Percentiles rank a stretch among this genome's conserved stretches.
Evolutionary conservation across 176 grass and related monocot genomes (phyloP).

Genomic region (Ananas comosus): DNA sequence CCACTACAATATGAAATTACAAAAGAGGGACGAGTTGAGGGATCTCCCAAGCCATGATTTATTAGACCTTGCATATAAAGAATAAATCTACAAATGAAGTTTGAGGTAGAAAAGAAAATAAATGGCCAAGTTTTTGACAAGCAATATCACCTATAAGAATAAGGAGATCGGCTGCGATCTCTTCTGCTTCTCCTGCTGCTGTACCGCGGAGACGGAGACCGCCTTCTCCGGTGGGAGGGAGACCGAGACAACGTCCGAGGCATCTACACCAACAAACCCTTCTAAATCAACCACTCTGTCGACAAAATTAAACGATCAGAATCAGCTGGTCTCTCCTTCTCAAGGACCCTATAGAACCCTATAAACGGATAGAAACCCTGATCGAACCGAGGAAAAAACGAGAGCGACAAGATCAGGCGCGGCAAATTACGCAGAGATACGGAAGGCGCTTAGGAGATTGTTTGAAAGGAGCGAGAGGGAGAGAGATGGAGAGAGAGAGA

Average conservation of each 20-base stretch:
- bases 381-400: too few relatives aligned
- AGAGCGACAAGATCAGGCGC: neutral
- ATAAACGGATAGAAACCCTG: too few relatives aligned
- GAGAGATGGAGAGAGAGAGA: neutral
- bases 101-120: slow-evolving; percentile 1
- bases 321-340: too few relatives aligned
- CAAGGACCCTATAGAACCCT: too few relatives aligned
- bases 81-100: neutral
- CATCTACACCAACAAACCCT: slow-evolving; percentile 30
- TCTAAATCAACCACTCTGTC: neutral
- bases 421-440: neutral
- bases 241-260: slow-evolving; percentile 63
- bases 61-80: neutral
- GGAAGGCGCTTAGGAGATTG: neutral
- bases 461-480: too few relatives aligned
- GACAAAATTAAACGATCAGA: neutral
- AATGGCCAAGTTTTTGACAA: slow-evolving; percentile 24
- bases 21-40: neutral
- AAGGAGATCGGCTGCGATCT: slow-evolving; percentile 82
- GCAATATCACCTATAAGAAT: slow-evolving; percentile 88
- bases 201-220: slow-evolving; percentile 61
- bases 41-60: neutral
- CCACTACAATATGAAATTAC: too few relatives aligned
- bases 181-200: slow-evolving; percentile 48
- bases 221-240: slow-evolving; percentile 54